Evolutionary conservation across 1,284 basidiomycete genomes (phyloP).

Genomic region (Rhodotorula sp.): DNA sequence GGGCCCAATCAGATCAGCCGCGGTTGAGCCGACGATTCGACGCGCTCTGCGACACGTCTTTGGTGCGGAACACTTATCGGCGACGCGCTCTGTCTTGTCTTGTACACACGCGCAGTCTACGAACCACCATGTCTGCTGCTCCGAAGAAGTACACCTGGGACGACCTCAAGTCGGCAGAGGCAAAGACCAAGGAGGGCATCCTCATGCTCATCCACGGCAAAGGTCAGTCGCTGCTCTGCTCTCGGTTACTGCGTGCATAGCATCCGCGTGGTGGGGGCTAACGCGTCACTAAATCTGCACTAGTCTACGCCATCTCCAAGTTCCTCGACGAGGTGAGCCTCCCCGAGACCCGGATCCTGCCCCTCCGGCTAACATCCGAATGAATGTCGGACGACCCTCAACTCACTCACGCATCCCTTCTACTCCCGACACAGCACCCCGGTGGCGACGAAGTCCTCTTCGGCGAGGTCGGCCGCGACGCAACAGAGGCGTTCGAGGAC

Average conservation of each 20-base stretch:
- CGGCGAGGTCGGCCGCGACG: slow-evolving; percentile 90
- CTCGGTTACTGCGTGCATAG: not conserved
- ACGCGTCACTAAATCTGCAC: not conserved
- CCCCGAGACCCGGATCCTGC: not conserved
- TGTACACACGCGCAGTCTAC: not conserved
- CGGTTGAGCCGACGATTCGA: not conserved
- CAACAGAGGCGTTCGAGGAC: slow-evolving; percentile 98
- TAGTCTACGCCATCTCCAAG: slow-evolving; percentile 90
- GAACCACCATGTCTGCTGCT: slow-evolving; percentile 10
- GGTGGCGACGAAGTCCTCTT: slow-evolving; percentile 97
- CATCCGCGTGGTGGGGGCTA: not conserved
- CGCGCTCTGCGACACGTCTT: not conserved
- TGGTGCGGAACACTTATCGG: not conserved
- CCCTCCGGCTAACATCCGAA: not conserved
- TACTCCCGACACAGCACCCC: slow-evolving; percentile 65
- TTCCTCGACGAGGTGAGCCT: slow-evolving; percentile 89
- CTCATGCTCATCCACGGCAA: slow-evolving; percentile 80
- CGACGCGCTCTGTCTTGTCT: too few species aligned
- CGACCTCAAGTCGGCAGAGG: slow-evolving; percentile 33
- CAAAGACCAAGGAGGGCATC: slow-evolving; percentile 62
- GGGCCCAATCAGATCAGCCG: too few species aligned
- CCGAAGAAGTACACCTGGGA: slow-evolving; percentile 33
- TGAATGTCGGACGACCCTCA: not conserved
- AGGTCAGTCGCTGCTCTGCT: slow-evolving; percentile 46
- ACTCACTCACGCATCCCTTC: not conserved